Evolutionary conservation across 768 basidiomycete genomes (phyloP), one percentile per base, ranked within the genome.

Genomic region (Tephrocybe sp.): DNA sequence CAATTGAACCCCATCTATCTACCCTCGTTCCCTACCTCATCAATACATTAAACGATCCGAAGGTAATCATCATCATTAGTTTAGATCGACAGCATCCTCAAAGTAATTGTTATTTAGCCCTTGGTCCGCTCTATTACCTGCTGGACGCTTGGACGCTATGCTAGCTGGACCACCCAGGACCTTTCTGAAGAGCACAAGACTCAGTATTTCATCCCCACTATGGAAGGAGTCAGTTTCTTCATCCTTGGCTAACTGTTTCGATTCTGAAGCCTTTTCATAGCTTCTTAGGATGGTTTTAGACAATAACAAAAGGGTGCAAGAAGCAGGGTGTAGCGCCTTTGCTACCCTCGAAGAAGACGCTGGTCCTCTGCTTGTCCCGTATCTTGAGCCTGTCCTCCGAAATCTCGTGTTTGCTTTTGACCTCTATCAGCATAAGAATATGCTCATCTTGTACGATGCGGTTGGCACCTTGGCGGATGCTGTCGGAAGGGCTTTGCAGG

Each of bases 341-440:
- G 97, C 97, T 11, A 98, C 97, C 14, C 81, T 98, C 10, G 97
- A 99, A 68, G 97, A 99, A 68, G 97, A 98, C 66, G 97, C 97
- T 4, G 96, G 93, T 2, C 62, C 79, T 2, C 88, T 90, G 59
- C 83, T 99, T 45, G 88, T 85, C 10, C 97, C 97, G 1, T 98
- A 89, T 72, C 85, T 98, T 14, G 94, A 96, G 61, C 95, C 95
- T 3, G 91, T 99, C 47, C 75, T 99, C 51, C 86, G 90, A 48
- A 98, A 98, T 68, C 78, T 99, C 47, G 95, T 98, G 32, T 85
- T 92, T 57, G 97, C 97, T 1, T 99, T 98, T 69, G 84, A 90
- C 51, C 98, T 97, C 72, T 99, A 99, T 69, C 97, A 99, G 65
- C 95, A 97, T 71, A 98, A 98, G 80, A 99, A 99, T 67, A 87